phyloP scores from a whole-genome alignment of 768 basidiomycete genomes.

The Suillus plorans region DNA sequence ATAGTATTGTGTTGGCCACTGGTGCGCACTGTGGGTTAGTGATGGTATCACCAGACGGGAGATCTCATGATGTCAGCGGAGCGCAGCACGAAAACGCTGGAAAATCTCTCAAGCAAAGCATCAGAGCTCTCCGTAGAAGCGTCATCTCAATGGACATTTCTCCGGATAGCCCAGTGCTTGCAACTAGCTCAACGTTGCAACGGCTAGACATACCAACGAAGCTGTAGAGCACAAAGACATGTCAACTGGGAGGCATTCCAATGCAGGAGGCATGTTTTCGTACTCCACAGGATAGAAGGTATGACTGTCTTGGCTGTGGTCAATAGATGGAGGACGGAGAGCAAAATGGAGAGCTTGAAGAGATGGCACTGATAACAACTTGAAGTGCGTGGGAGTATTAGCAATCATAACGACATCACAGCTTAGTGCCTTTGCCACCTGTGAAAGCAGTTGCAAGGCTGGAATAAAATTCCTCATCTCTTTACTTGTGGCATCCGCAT shows the following conservation, averaged over 20 bases:
- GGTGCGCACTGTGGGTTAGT: background rate
- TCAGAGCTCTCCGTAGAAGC: background rate
- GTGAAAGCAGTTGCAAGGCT: too few species aligned
- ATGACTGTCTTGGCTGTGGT: background rate
- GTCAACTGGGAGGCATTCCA: background rate
- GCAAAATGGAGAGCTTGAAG: too few species aligned
- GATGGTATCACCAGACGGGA: background rate
- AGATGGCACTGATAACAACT: too few species aligned
- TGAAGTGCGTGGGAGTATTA: background rate
- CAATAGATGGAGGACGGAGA: background rate
- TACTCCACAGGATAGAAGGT: background rate
- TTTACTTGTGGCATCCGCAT: background rate
- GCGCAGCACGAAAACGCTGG: background rate
- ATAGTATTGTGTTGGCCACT: background rate
- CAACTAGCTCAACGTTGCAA: background rate
- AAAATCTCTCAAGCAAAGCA: background rate
- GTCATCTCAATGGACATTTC: background rate
- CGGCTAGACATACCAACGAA: background rate
- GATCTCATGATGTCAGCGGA: background rate
- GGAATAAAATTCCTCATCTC: background rate
- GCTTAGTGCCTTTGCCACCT: too few species aligned
- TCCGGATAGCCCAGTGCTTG: background rate
- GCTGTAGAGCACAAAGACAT: background rate
- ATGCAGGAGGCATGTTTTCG: background rate
- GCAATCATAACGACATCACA: too few species aligned